These are phyloP conservation scores for Durotheca rogersii DNA, from an alignment of 495 filamentous ascomycete genomes.

Conservation along the genomic window DNA sequence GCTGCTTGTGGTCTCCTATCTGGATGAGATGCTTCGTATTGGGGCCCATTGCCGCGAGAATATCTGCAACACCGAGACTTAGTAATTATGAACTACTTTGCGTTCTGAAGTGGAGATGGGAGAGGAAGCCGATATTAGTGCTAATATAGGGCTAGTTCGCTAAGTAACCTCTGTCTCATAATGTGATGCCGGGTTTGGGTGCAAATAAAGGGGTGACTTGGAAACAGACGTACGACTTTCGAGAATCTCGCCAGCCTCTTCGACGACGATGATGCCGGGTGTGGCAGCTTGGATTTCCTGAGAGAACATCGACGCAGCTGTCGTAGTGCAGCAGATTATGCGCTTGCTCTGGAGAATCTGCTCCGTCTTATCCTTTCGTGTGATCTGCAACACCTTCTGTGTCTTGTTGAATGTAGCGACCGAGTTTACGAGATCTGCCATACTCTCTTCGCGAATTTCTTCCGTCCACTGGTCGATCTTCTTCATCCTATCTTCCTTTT, in stretches of 20 bases:
- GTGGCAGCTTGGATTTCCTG: constrained; percentile 51
- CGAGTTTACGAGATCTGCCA: constrained; percentile 39
- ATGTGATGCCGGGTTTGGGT: too few relatives aligned
- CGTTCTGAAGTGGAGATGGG: too few relatives aligned
- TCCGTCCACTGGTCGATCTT: constrained; percentile 50
- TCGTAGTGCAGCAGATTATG: constrained; percentile 77
- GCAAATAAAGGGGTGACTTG: too few relatives aligned
- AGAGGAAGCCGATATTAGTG: too few relatives aligned
- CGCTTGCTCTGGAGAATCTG: constrained; percentile 54
- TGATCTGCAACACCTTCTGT: constrained; percentile 40
- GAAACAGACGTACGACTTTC: constrained; percentile 49
- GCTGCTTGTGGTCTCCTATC: constrained; percentile 78
- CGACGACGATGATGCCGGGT: constrained; percentile 63
- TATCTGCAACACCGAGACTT: constrained; percentile 40
- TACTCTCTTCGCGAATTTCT: constrained; percentile 52
- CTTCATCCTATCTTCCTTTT: constrained; percentile 34
- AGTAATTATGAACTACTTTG: constrained; percentile 24
- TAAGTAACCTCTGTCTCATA: too few relatives aligned
- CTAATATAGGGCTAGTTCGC: too few relatives aligned
- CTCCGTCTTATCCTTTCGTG: constrained; percentile 49
- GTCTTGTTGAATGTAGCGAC: constrained; percentile 46
- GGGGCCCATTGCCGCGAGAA: constrained; percentile 61
- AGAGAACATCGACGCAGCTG: constrained; percentile 65
- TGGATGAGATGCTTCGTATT: constrained; percentile 66
- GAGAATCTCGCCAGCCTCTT: constrained; percentile 80